Conservation (phyloP, 169 alveolate species). For the Cystoisospora suis region DNA sequence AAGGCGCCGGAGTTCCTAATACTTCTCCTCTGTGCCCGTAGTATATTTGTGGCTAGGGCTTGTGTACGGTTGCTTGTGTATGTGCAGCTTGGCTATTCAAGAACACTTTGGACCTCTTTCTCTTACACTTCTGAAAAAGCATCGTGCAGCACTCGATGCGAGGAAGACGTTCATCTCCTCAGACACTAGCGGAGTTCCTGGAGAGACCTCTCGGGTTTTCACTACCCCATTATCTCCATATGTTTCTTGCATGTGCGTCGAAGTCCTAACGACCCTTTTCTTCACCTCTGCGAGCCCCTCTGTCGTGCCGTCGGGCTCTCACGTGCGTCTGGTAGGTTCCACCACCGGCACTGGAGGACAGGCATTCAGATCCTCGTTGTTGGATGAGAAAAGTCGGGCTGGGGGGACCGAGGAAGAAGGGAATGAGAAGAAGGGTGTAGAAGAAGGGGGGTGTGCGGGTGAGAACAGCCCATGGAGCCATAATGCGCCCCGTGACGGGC, state of each 20-base stretch:
- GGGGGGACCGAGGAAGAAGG: not conserved
- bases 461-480: not conserved
- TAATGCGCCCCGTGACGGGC: not conserved
- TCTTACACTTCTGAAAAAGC: not conserved
- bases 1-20: too few relatives aligned
- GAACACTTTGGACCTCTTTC: not conserved
- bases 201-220: not conserved
- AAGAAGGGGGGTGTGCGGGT: not conserved
- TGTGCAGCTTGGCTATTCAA: slow-evolving; percentile 1
- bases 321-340: too few relatives aligned
- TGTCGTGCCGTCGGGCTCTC: too few relatives aligned
- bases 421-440: not conserved
- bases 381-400: not conserved
- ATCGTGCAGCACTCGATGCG: not conserved
- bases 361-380: not conserved
- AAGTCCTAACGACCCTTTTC: not conserved
- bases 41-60: too few relatives aligned
- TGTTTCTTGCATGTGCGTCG: slow-evolving; percentile 28
- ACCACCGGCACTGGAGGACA: too few relatives aligned
- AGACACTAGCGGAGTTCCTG: not conserved
- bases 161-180: not conserved
- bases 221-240: not conserved
- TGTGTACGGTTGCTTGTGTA: too few relatives aligned
- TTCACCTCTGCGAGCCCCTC: not conserved
- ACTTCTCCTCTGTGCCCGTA: too few relatives aligned